Evolutionary conservation across 768 basidiomycete genomes (phyloP), one percentile per base, ranked within the genome.

Genomic region (Russula sp.): DNA sequence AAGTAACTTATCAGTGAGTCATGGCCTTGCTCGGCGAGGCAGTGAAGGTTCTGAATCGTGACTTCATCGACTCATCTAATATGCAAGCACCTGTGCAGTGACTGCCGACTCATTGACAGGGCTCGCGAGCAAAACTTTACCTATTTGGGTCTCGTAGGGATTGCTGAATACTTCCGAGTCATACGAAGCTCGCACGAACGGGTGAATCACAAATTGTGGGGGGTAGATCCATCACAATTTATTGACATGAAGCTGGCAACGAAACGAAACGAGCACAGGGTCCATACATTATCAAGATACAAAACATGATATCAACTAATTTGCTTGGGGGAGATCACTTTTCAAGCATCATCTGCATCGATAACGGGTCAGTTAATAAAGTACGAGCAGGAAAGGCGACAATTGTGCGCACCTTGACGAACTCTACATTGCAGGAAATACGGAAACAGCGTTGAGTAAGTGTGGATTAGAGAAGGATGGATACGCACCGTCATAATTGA

Each of bases 401-500:
- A 56, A 44, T 32, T 49, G 18, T 64, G 55, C 74, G 68, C 71
- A 85, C 86, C 81, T 84, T 89, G 73, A 90, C 86, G 74, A 90
- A 92, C 76, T 92, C 91, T 89, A 71, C 20, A 51, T 11, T 5
- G 20, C 48, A 57, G 50, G 49, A 36, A 36, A 58, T 6, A 51
- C 54, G 58, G 36, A 58, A 52, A 54, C 13, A 36, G 59, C 65
- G 28, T 32, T 64, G 24, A 63, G 62, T 42, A 50, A 42, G 53
- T 42, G 38, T 38, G 42, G 24, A 58, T 22, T 32, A 66, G 24
- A 50, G 18, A 3, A 36, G 22, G 24, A 42, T 51, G 28, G 30
- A 30, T 24, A 72, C 82, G 62, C 64, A 88, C 89, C 89, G 2
- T 90, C 86, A 73, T 90, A 93, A 76, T 91, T 89, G 77, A 92